phyloP scores from a whole-genome alignment of 169 alveolate species.

The Fabrea salina region DNA sequence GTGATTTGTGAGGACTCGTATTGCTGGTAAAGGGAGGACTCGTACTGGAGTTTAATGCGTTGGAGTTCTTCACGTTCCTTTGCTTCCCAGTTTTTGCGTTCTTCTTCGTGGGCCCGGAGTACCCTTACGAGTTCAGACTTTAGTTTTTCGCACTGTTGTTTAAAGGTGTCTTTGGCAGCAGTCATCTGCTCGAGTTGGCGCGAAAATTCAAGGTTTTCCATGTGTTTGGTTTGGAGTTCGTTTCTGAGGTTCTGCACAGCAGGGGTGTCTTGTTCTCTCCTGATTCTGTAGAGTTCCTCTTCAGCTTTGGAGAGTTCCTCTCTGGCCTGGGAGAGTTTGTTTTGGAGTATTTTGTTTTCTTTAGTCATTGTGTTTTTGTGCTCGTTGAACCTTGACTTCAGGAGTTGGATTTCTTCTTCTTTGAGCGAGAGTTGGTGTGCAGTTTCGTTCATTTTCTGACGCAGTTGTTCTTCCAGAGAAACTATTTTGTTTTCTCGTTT shows the following conservation, averaged over 20 bases:
- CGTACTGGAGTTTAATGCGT: constrained; percentile 39
- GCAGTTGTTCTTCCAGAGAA: constrained; percentile 67
- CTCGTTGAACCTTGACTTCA: constrained; percentile 63
- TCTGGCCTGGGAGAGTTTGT: constrained; percentile 43
- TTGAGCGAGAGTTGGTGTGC: constrained; percentile 55
- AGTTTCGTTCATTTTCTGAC: constrained; percentile 63
- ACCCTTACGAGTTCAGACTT: constrained; percentile 55
- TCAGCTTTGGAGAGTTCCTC: constrained; percentile 52
- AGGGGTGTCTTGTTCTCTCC: constrained; percentile 59
- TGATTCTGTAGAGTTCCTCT: constrained; percentile 50
- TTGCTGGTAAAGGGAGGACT: neutral
- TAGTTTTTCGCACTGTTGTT: constrained; percentile 50
- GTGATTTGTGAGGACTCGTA: neutral
- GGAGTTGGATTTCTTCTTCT: constrained; percentile 76
- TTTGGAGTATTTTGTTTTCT: constrained; percentile 45
- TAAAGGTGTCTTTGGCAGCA: constrained; percentile 45
- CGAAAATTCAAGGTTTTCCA: constrained; percentile 58
- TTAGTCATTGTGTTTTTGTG: constrained; percentile 43
- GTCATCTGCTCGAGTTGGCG: constrained; percentile 44
- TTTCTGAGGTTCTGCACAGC: constrained; percentile 40
- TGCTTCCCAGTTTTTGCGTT: constrained; percentile 49
- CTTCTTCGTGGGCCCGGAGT: constrained; percentile 57
- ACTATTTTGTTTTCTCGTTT: constrained; percentile 71
- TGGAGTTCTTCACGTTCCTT: constrained; percentile 70
- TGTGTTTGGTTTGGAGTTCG: constrained; percentile 58